Percentiles rank a stretch among this genome's conserved stretches.
Conservation (phyloP, 805 yeast species). For the Candida awuae region DNA sequence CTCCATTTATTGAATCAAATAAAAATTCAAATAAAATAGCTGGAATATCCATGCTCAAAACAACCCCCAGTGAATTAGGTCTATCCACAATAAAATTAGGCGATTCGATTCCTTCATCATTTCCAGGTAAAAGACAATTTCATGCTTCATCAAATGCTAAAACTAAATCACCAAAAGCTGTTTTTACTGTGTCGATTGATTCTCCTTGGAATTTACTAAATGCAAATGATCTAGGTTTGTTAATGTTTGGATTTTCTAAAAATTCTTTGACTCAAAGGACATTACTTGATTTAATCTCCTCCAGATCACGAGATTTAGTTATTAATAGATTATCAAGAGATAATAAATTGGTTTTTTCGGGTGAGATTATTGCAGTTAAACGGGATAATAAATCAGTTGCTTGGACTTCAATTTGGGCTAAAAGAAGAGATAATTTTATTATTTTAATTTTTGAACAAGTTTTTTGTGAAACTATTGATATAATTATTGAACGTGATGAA, state of each 20-base stretch:
- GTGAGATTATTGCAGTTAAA: slow-evolving; percentile 75
- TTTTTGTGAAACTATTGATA: slow-evolving; percentile 59
- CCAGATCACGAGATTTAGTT: slow-evolving; percentile 67
- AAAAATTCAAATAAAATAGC: slow-evolving; percentile 15
- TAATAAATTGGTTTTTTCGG: slow-evolving; percentile 57
- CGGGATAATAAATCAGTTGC: slow-evolving; percentile 59
- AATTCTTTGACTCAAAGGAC: slow-evolving; percentile 53
- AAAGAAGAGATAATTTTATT: slow-evolving; percentile 57
- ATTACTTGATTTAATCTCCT: slow-evolving; percentile 68
- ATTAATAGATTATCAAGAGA: slow-evolving; percentile 41
- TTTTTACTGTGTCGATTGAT: slow-evolving; percentile 66
- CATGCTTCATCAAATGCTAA: slow-evolving; percentile 65
- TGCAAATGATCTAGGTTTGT: slow-evolving; percentile 83
- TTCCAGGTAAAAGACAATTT: slow-evolving; percentile 27
- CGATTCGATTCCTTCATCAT: slow-evolving; percentile 4
- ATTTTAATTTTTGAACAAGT: slow-evolving; percentile 86
- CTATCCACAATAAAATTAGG: slow-evolving; percentile 15
- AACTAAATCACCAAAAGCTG: slow-evolving; percentile 68
- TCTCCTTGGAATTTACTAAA: slow-evolving; percentile 78
- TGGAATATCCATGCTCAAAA: slow-evolving; percentile 20
- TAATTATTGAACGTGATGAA: slow-evolving; percentile 36
- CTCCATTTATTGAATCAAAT: slow-evolving; percentile 48
- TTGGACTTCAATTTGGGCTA: slow-evolving; percentile 91
- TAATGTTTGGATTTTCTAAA: slow-evolving; percentile 75
- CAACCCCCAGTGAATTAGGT: slow-evolving; percentile 23